phyloP scores from a whole-genome alignment of 768 basidiomycete species.

The Calocybe cyanea region DNA sequence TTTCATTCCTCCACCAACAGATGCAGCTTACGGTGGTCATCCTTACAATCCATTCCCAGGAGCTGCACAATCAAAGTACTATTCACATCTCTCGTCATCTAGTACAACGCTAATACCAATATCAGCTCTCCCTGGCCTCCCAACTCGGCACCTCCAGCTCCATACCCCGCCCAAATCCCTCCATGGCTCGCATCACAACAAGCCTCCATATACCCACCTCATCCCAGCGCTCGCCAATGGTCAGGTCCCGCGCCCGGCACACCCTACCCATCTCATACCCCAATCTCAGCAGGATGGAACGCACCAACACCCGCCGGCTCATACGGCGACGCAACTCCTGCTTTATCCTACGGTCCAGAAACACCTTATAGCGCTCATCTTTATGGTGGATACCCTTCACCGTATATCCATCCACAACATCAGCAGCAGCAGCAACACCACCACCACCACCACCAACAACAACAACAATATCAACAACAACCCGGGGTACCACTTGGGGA shows the following conservation, averaged over 20 bases:
- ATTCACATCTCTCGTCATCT: background rate
- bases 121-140: slow-evolving; percentile 1
- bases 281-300: slow-evolving; percentile 2
- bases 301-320: slow-evolving; percentile 17
- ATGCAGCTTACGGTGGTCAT: slow-evolving; percentile 28
- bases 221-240: slow-evolving; percentile 12
- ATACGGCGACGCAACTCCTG: slow-evolving; percentile 18
- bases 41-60: slow-evolving; percentile 19
- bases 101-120: background rate
- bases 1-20: slow-evolving; percentile 31
- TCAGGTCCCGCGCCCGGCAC: slow-evolving; percentile 13
- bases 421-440: too few species aligned
- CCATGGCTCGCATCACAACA: slow-evolving; percentile 4
- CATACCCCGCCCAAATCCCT: background rate
- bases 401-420: slow-evolving; percentile 5
- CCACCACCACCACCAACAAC: too few species aligned
- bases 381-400: slow-evolving; percentile 1
- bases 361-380: slow-evolving; percentile 11
- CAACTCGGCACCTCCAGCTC: background rate
- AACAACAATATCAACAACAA: background rate
- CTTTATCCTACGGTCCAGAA: slow-evolving; percentile 16
- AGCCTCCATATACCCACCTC: slow-evolving; percentile 1
- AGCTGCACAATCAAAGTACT: slow-evolving; percentile 6
- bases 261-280: slow-evolving; percentile 3
- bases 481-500: background rate